Base-by-base conservation (phyloP, 129 eudicot species). In the Flaveria bidentis region DNA sequence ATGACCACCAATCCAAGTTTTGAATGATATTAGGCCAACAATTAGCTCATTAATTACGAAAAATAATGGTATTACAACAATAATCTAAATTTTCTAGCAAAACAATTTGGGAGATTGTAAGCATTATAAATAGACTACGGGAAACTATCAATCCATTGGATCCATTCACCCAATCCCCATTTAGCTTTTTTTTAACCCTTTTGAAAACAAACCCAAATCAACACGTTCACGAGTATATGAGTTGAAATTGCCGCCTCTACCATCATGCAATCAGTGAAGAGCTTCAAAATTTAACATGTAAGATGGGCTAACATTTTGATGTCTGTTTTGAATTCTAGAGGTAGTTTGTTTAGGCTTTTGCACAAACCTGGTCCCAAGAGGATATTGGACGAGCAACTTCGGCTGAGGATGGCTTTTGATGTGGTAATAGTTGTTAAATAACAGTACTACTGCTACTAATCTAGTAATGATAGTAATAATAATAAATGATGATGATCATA, bases 381-480 rank as follows among this genome's bases (percentile, higher is more conserved):
- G 73, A 82, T 68, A 39, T 69, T 93, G 82, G 97, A 93, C 78
- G 98, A 87, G 82, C 90, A 83, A 77, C 91, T 86, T 57, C 88
- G 98, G 17, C 76, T 91, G 71, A 85, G 78, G 85, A 93, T 93
- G 98, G 98, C 98, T 66, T 88, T 80, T 82, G 98, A 93, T 83
- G 97, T 93, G 91, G 98, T 91, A 90, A 77, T 80, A 58, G 44
- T 56, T 25, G 13, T 67, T 20, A 39, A 76, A 42, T 55, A 68
- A 12, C 30, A 22, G 12, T 56, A 63, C 4, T 30, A 26, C 20
- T 51, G 30, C 46, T 45, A 9, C 3, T 62, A 5, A 14, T 62
- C 6, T 28, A 14, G 6, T 36, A 36, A 36, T 36, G 41, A 36
- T 36, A 36, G 5, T 36, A 36, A 22, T 22, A 20, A 22, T 57